Base-by-base conservation (phyloP, 2,329 filamentous ascomycete species). In the Cordyceps tenuipes region DNA sequence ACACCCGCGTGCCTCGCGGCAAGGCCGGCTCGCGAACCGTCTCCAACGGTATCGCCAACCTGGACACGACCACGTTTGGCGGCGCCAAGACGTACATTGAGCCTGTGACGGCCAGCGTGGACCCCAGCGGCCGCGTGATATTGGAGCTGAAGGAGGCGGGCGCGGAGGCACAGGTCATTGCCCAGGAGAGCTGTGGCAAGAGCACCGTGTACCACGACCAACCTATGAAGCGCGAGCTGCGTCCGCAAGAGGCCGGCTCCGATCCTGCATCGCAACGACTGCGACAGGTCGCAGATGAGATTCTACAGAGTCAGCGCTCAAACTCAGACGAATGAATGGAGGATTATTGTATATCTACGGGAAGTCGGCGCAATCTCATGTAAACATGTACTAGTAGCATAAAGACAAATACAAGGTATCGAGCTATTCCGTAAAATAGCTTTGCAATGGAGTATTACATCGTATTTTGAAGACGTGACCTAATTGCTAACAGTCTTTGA, bases 41-140 rank as follows among this genome's bases (percentile, higher is more conserved):
- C 65, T 66, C 72, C 41, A 63, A 69, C 17, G 73, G 73, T 47
- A 70, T 81, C 43, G 66, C 67, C 48, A 67, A 72, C 34, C 72
- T 83, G 44, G 79, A 84, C 62, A 77, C 78, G 4, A 70, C 70
- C 9, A 72, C 77, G 3, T 65, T 65, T 34, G 83, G 83, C 60
- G 83, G 83, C 41, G 72, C 76, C 62, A 86, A 85, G 74, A 64
- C 79, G 7, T 83, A 77, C 67, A 75, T 82, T 44, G 74, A 77
- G 59, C 72, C 79, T 3, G 63, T 69, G 23, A 70, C 69, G 9
- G 79, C 79, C 41, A 73, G 69, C 62, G 67, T 82, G 54, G 77
- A 82, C 67, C 76, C 81, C 2, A 73, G 71, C 53, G 83, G 83
- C 61, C 78, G 72, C 64, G 69, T 85, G 13, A 64, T 75, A 7